A percentile compares a stretch with the other conserved stretches of the same genome.
These are phyloP conservation scores for Lentithecium fluviatile DNA, from an alignment of 495 filamentous ascomycete species.

Conservation along the genomic window DNA sequence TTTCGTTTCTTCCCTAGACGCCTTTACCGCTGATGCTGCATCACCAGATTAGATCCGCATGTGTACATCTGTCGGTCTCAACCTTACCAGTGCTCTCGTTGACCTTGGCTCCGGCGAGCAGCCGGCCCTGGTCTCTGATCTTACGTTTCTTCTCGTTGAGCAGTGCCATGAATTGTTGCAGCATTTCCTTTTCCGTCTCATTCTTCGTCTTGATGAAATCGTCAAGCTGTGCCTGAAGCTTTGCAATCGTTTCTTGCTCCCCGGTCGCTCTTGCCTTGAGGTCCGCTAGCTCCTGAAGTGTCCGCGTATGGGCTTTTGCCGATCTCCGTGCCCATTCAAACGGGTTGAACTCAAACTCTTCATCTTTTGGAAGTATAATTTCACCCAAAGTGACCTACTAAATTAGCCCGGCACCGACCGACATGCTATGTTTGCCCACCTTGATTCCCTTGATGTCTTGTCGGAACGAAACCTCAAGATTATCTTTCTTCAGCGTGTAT, in stretches of 20 bases:
- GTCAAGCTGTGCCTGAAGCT: slow-evolving; percentile 42
- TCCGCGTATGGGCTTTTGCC: slow-evolving; percentile 44
- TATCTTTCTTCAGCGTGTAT: slow-evolving; percentile 15
- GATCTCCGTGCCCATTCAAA: slow-evolving; percentile 70
- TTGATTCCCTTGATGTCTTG: slow-evolving; percentile 31
- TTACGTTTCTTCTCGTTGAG: slow-evolving; percentile 91
- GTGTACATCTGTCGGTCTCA: background rate
- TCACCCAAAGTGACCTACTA: slow-evolving; percentile 55
- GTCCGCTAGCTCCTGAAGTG: slow-evolving; percentile 49
- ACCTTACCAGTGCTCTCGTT: slow-evolving; percentile 46
- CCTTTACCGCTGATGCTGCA: slow-evolving; percentile 16
- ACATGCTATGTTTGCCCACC: slow-evolving; percentile 6
- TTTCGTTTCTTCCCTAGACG: slow-evolving; percentile 22
- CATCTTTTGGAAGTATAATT: slow-evolving; percentile 58
- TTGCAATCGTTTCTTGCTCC: slow-evolving; percentile 48
- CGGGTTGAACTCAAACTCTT: slow-evolving; percentile 64
- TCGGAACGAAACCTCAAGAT: slow-evolving; percentile 17
- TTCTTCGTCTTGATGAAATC: slow-evolving; percentile 43
- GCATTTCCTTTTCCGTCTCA: slow-evolving; percentile 66
- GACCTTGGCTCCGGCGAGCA: slow-evolving; percentile 60
- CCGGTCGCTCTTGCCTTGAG: slow-evolving; percentile 49
- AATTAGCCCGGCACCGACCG: background rate
- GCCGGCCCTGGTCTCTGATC: slow-evolving; percentile 75
- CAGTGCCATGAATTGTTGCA: slow-evolving; percentile 68
- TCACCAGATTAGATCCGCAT: background rate